These are phyloP conservation scores for Lactifluus subvellereus DNA, from an alignment of 768 basidiomycete genomes.

Conservation along the genomic window DNA sequence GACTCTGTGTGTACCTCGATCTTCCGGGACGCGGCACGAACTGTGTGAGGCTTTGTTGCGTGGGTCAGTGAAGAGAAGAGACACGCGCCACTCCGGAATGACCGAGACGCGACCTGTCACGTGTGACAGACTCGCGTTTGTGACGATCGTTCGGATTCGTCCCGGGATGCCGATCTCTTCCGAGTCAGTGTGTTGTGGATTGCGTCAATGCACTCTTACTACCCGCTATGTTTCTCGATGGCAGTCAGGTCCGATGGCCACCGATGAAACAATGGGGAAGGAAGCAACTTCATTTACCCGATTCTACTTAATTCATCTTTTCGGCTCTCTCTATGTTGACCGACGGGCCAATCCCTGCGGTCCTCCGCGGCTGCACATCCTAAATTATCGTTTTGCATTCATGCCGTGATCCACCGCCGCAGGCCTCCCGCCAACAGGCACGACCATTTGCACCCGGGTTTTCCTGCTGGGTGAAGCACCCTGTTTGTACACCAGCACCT, in stretches of 20 bases:
- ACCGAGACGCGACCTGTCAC: slow-evolving; percentile 18
- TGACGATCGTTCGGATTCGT: slow-evolving; percentile 1
- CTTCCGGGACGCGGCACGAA: not conserved
- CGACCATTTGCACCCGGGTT: not conserved
- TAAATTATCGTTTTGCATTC: not conserved
- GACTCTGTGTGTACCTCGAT: not conserved
- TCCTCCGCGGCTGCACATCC: slow-evolving; percentile 4
- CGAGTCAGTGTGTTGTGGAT: too few relatives aligned
- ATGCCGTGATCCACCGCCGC: not conserved
- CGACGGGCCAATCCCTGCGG: not conserved
- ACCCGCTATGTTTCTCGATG: not conserved
- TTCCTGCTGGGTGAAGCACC: not conserved
- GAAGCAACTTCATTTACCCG: not conserved
- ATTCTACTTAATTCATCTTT: not conserved
- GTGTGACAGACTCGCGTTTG: slow-evolving; percentile 13
- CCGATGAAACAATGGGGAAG: not conserved
- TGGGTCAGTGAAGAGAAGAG: not conserved
- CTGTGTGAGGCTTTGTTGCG: not conserved
- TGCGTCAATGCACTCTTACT: too few relatives aligned
- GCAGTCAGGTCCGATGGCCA: not conserved
- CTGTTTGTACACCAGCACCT: not conserved
- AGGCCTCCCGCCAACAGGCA: not conserved
- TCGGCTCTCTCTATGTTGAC: not conserved
- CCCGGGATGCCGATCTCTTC: slow-evolving; percentile 1
- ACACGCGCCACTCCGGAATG: too few relatives aligned